Evolutionary conservation across 176 grass and related monocot species (phyloP).

Genomic region (Dactylis glomerata): DNA sequence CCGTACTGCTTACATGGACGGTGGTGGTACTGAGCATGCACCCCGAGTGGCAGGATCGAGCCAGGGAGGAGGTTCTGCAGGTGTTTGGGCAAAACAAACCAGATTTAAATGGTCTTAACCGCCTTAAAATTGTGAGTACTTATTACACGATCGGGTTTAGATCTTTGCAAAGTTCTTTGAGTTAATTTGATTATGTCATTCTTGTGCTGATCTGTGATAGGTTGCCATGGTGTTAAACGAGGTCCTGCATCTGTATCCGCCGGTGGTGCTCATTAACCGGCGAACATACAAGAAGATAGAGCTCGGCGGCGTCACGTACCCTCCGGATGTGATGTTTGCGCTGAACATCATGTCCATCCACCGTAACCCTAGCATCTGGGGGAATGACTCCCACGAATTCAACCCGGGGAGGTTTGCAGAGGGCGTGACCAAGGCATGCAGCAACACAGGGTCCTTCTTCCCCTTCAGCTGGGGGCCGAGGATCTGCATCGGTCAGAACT

Average conservation of each 20-base stretch:
- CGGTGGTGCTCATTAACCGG: neutral
- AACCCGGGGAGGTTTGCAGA: constrained; percentile 48
- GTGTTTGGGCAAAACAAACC: constrained; percentile 61
- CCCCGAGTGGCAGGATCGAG: constrained; percentile 60
- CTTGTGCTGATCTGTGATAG: constrained; percentile 6
- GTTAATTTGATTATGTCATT: neutral
- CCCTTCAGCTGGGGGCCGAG: constrained; percentile 51
- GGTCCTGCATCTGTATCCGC: constrained; percentile 46
- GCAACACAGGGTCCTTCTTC: constrained; percentile 29
- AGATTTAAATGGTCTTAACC: constrained; percentile 32
- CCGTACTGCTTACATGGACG: constrained; percentile 62
- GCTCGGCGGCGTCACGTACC: constrained; percentile 39
- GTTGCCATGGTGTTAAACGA: constrained; percentile 58
- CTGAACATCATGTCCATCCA: constrained; percentile 43
- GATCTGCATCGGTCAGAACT: constrained; percentile 54
- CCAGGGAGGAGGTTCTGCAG: constrained; percentile 57
- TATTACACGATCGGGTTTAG: neutral
- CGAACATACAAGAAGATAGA: constrained; percentile 28
- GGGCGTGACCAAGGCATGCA: constrained; percentile 46
- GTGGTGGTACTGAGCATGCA: constrained; percentile 66
- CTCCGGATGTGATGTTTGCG: constrained; percentile 27
- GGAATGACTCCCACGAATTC: constrained; percentile 38
- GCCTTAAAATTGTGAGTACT: constrained; percentile 57
- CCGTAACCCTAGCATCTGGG: constrained; percentile 41
- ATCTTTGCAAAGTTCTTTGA: neutral